Percentiles rank a stretch among this genome's conserved stretches.
Conservation (phyloP, 139 green algal species). For the Closterium sp. region DNA sequence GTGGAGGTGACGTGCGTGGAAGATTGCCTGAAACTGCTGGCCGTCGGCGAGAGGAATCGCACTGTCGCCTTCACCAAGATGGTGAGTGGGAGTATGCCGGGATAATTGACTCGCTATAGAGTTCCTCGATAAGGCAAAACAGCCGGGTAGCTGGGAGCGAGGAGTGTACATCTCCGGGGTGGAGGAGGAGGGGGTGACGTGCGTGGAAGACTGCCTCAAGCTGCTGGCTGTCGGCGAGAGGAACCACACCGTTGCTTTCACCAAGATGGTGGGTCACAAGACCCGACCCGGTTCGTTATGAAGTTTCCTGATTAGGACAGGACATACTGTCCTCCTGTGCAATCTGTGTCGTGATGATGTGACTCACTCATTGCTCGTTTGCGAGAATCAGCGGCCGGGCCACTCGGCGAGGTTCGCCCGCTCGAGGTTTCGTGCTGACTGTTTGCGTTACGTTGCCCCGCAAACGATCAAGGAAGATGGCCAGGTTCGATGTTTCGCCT, state of each 20-base stretch:
- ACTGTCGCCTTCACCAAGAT: conserved; percentile 73
- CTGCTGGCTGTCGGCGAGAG: conserved; percentile 75
- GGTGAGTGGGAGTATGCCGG: neutral
- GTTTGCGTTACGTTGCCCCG: neutral
- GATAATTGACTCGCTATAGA: too few relatives aligned
- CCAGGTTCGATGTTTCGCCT: neutral
- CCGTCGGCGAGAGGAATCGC: conserved; percentile 75
- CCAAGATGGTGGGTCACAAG: conserved; percentile 55
- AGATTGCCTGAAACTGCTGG: conserved; percentile 79
- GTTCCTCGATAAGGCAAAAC: too few relatives aligned
- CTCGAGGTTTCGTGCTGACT: neutral
- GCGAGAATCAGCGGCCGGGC: neutral
- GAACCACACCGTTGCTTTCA: conserved; percentile 76
- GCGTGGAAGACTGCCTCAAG: conserved; percentile 70
- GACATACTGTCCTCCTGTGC: neutral
- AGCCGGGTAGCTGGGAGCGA: conserved; percentile 1
- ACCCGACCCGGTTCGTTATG: neutral
- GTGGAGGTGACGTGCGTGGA: conserved; percentile 36
- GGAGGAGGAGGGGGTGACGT: conserved; percentile 55
- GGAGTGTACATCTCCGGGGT: conserved; percentile 75
- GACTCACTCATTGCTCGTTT: neutral
- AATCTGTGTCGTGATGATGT: neutral
- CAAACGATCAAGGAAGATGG: neutral
- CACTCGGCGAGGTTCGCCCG: neutral
- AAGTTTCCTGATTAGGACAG: neutral